Base-by-base conservation (phyloP, 139 green algal species). In the Volvox reticuliferus region DNA sequence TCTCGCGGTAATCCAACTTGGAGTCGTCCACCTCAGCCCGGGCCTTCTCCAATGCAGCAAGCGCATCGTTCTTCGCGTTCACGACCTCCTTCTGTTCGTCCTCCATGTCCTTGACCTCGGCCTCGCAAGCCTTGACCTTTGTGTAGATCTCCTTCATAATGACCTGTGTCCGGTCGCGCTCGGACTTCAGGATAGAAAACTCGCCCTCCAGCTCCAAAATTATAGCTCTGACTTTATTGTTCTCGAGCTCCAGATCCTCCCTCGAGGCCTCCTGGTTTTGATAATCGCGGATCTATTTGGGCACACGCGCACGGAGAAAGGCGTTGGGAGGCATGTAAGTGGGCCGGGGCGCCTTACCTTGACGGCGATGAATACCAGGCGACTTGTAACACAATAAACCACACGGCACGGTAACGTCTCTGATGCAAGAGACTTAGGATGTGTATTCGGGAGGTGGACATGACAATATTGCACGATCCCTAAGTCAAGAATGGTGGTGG, bases 1-100 rank as follows among this genome's bases (percentile, higher is more conserved):
- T 96, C n/a, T 94, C 93, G 20, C 94, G 91, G 82, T 93, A 96
- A 67, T 94, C 90, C 55, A 19, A 3, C 89, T 93, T 93, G 87
- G 82, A 91, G 19, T 78, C 89, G 82, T 95, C 80, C 36, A 84
- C 77, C 63, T 94, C 93, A 9, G 5, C 36, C n/a, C 88, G 88
- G 1, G 79, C 82, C 73, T 88, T 87, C 20, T 93, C 75, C 71
- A 94, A 75, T 0, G 89, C 44, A 32, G 89, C 86, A 28, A 92
- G 84, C 0, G 83, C 68, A 30, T 90, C 88, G 73, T 95, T 92
- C 93, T 95, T 96, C 55, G 73, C 86, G 32, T 26, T 50, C 13
- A 91, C 88, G 20, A 81, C 80, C 68, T 93, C 94, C 28, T 93
- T 76, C 80, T 93, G 92, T 81, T 92, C 86, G 12, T 88, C 88